phyloP scores from a whole-genome alignment of 768 basidiomycete species.

The Hericium rajendrae region DNA sequence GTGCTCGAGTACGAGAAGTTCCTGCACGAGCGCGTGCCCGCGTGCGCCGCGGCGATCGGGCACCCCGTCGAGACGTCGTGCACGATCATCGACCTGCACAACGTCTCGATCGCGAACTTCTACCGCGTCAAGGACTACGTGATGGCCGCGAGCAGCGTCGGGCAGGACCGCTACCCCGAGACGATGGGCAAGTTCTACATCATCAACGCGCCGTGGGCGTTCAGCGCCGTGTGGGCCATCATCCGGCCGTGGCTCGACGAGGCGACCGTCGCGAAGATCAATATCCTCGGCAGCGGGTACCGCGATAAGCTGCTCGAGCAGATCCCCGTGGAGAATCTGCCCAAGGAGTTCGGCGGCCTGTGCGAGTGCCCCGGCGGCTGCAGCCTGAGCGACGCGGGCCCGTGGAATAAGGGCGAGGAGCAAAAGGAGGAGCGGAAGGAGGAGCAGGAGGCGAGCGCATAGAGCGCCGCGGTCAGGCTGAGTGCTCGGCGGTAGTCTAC shows the following conservation, averaged over 20 bases:
- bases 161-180: constrained; percentile 89
- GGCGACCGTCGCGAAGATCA: constrained; percentile 92
- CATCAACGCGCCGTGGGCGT: constrained; percentile 93
- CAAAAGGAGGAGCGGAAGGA: neutral
- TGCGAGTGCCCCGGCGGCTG: constrained; percentile 78
- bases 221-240: constrained; percentile 81
- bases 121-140: constrained; percentile 93
- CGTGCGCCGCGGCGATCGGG: constrained; percentile 59
- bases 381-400: constrained; percentile 82
- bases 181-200: constrained; percentile 98
- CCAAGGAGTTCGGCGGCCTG: constrained; percentile 73
- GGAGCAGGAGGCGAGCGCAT: neutral
- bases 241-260: constrained; percentile 93
- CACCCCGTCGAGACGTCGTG: constrained; percentile 94
- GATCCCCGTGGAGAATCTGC: constrained; percentile 78
- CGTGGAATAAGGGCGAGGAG: constrained; percentile 51
- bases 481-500: neutral
- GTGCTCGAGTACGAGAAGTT: constrained; percentile 92
- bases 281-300: constrained; percentile 66
- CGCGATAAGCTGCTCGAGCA: constrained; percentile 70
- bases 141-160: constrained; percentile 59
- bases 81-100: constrained; percentile 89
- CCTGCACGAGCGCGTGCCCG: constrained; percentile 70
- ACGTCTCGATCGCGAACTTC: constrained; percentile 65
- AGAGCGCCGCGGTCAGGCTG: neutral